Conservation (phyloP, 73 alveolate species). For the Tetrahymena borealis region DNA sequence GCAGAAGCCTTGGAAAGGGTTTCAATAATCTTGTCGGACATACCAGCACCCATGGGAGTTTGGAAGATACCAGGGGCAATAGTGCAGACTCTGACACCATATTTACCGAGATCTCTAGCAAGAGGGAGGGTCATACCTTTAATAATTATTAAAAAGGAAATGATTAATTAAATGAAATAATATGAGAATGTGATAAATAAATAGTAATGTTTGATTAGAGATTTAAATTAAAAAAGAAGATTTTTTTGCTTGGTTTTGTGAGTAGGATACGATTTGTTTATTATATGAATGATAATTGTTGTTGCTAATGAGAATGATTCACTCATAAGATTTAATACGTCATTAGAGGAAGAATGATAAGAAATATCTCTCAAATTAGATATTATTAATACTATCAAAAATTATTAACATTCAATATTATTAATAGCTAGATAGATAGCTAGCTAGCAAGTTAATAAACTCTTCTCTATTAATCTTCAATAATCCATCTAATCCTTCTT, state of each 20-base stretch:
- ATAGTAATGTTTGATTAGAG: no score
- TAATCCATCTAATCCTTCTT: no score
- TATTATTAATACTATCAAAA: no score
- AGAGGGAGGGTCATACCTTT: constrained; percentile 78
- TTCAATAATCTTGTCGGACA: constrained; percentile 45
- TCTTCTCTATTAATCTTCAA: no score
- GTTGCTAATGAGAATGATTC: not conserved
- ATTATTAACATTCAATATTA: no score
- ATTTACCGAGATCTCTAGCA: constrained; percentile 89
- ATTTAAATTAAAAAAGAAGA: no score
- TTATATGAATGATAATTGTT: not conserved
- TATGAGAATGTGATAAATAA: no score
- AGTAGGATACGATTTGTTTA: not conserved
- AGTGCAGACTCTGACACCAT: constrained; percentile 76
- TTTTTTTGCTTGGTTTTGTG: no score
- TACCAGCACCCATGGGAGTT: constrained; percentile 67
- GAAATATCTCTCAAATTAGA: not conserved
- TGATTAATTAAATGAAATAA: not conserved
- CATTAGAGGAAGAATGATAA: not conserved
- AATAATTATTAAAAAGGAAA: not conserved
- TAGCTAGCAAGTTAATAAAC: no score
- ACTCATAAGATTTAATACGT: not conserved
- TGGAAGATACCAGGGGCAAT: constrained; percentile 82
- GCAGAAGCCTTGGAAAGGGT: constrained; percentile 57
- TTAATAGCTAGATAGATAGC: no score